Conservation (phyloP, 495 filamentous ascomycete species). For the Aspergillus haitiensis region DNA sequence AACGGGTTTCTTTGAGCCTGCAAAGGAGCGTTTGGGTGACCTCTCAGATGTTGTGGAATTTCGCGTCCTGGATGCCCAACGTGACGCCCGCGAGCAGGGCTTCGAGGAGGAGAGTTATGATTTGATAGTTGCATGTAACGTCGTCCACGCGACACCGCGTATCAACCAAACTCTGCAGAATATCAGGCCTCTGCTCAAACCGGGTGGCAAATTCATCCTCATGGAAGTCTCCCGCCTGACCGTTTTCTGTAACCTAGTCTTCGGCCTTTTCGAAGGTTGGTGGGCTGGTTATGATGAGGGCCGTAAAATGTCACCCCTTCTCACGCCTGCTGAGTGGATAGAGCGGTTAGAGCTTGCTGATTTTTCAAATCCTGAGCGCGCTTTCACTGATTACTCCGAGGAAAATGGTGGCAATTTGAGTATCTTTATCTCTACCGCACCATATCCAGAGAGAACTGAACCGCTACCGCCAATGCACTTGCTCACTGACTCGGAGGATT, state of each 20-base stretch:
- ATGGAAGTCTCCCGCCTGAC: slow-evolving; percentile 13
- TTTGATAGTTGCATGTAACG: slow-evolving; percentile 17
- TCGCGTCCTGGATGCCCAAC: slow-evolving; percentile 12
- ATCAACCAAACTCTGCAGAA: slow-evolving; percentile 11
- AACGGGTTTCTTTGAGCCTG: slow-evolving; percentile 16
- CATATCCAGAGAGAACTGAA: not conserved
- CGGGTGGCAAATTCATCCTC: slow-evolving; percentile 17
- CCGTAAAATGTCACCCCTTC: slow-evolving; percentile 9
- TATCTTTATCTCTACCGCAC: slow-evolving; percentile 6
- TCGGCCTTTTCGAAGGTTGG: slow-evolving; percentile 17
- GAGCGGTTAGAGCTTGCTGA: not conserved
- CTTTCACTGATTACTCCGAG: slow-evolving; percentile 11
- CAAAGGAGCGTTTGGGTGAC: slow-evolving; percentile 12
- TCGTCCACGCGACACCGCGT: slow-evolving; percentile 13
- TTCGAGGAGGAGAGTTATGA: slow-evolving; percentile 17
- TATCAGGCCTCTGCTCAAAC: slow-evolving; percentile 15
- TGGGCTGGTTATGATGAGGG: slow-evolving; percentile 17
- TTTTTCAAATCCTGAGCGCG: slow-evolving; percentile 4
- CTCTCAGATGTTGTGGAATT: slow-evolving; percentile 16
- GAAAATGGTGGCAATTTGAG: slow-evolving; percentile 17
- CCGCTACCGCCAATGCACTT: slow-evolving; percentile 10
- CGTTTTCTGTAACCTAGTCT: slow-evolving; percentile 6
- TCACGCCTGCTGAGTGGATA: slow-evolving; percentile 10
- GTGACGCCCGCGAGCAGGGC: slow-evolving; percentile 9
- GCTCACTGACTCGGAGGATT: not conserved